Base-by-base conservation (phyloP, 2,329 filamentous ascomycete species). In the Nemania bipapillata region DNA sequence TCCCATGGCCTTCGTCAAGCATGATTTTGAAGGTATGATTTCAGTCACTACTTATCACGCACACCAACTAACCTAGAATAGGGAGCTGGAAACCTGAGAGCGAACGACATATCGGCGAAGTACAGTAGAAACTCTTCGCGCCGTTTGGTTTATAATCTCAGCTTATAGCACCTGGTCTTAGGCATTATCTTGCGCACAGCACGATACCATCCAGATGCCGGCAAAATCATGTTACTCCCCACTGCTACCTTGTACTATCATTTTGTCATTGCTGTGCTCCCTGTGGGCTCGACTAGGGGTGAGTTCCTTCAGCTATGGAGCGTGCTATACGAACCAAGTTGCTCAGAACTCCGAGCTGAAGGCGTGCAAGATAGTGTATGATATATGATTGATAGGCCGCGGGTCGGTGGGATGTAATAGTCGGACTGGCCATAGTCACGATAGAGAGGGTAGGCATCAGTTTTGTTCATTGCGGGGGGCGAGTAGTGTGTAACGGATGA, bases 1-100 rank as follows among this genome's bases (percentile, higher is more conserved):
- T 78, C 93, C 94, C 0, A 95, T 97, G 93, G 96, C 96, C 1
- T 98, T 97, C 84, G 96, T 99, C 69, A 94, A 96, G 82, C 96
- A 99, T 82, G 90, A 94, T 63, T 99, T 99, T 80, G 93, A 97
- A 84, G 96, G 95, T 96, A 83, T 73, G 86, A 40, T 52, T 17
- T 30, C 20, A 26, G 17, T 65, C 9, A 11, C 12, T 42, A 15
- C 7, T 3, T 9, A 42, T 49, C 12, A 9, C 26, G 37, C n/a
- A n/a, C 35, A 35, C 64, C 64, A 24, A 47, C 72, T 78, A 59
- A 78, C 71, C 56, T 64, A 60, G 7, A 35, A 49, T 75, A 93
- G 91, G 91, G 56, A 90, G 90, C 3, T 93, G 91, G 91, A 93
- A 93, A 79, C 90, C 91, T 26, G 90, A 92, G 77, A 86, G 80